phyloP scores from a whole-genome alignment of 768 basidiomycete species.

The Trametopsis cervina region DNA sequence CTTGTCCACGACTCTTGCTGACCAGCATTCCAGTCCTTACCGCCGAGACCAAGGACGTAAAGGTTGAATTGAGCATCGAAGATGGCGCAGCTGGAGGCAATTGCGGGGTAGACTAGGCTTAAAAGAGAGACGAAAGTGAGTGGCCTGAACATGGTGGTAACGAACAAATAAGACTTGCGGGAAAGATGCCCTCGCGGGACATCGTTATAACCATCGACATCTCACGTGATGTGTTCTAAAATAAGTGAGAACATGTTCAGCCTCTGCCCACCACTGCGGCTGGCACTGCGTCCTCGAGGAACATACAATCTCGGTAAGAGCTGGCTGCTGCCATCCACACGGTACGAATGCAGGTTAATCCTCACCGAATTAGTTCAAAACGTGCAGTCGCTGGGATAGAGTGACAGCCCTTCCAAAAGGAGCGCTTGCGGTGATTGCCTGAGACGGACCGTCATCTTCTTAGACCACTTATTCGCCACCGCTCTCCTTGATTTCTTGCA shows the following conservation, averaged over 20 bases:
- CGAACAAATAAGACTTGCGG: background rate
- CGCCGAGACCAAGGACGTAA: slow-evolving; percentile 76
- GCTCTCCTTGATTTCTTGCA: background rate
- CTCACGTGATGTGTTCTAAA: background rate
- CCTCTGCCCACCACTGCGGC: too few relatives aligned
- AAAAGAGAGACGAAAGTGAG: slow-evolving; percentile 52
- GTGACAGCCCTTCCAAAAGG: too few relatives aligned
- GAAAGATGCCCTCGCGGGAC: too few relatives aligned
- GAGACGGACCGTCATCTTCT: background rate
- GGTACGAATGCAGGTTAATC: too few relatives aligned
- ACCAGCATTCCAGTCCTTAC: slow-evolving; percentile 81
- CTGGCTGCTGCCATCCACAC: too few relatives aligned
- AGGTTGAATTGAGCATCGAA: slow-evolving; percentile 83
- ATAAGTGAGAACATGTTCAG: too few relatives aligned
- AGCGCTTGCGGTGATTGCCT: background rate
- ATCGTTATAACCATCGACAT: too few relatives aligned
- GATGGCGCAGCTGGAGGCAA: slow-evolving; percentile 55
- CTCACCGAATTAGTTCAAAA: too few relatives aligned
- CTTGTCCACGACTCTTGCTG: slow-evolving; percentile 61
- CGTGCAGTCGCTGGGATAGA: background rate
- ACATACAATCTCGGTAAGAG: too few relatives aligned
- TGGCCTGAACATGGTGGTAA: slow-evolving; percentile 27
- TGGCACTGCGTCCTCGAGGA: background rate
- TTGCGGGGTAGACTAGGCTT: slow-evolving; percentile 31
- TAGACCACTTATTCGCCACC: background rate